Conservation (phyloP, 192 early-diverging fungal species). For the Allomyces arbusculus region DNA sequence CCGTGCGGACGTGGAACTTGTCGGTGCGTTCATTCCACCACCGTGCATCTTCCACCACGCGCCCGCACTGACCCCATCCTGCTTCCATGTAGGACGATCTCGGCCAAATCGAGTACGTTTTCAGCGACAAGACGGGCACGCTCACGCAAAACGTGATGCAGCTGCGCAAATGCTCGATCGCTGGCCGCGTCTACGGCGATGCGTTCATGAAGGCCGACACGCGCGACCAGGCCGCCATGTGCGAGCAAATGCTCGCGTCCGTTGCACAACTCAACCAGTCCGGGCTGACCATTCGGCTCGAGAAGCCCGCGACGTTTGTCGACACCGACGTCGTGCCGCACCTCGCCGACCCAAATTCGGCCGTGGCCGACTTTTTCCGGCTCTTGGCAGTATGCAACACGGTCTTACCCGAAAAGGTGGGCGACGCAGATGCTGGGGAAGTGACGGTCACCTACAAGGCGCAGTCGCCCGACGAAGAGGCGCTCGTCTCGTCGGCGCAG, state of each 20-base stretch:
- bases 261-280: background rate
- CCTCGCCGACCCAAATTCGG: slow-evolving; percentile 25
- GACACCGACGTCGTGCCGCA: slow-evolving; percentile 22
- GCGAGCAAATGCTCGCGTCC: slow-evolving; percentile 3
- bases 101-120: slow-evolving; percentile 89
- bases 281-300: background rate
- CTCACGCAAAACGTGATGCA: slow-evolving; percentile 94
- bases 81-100: slow-evolving; percentile 65
- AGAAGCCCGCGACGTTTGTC: slow-evolving; percentile 29
- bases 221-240: slow-evolving; percentile 3
- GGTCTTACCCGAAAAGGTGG: slow-evolving; percentile 44
- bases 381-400: slow-evolving; percentile 77
- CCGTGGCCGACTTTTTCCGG: slow-evolving; percentile 59
- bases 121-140: slow-evolving; percentile 95
- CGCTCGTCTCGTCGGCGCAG: slow-evolving; percentile 66
- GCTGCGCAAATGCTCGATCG: slow-evolving; percentile 76
- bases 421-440: slow-evolving; percentile 22
- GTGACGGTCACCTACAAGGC: slow-evolving; percentile 63
- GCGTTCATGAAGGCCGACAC: slow-evolving; percentile 2
- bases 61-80: slow-evolving; percentile 11
- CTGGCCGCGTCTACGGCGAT: slow-evolving; percentile 61
- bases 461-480: slow-evolving; percentile 86
- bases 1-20: slow-evolving; percentile 69
- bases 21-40: slow-evolving; percentile 80
- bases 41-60: slow-evolving; percentile 1